Evolutionary conservation across 2,329 filamentous ascomycete genomes (phyloP).

Genomic region (Phialocephala sp.): DNA sequence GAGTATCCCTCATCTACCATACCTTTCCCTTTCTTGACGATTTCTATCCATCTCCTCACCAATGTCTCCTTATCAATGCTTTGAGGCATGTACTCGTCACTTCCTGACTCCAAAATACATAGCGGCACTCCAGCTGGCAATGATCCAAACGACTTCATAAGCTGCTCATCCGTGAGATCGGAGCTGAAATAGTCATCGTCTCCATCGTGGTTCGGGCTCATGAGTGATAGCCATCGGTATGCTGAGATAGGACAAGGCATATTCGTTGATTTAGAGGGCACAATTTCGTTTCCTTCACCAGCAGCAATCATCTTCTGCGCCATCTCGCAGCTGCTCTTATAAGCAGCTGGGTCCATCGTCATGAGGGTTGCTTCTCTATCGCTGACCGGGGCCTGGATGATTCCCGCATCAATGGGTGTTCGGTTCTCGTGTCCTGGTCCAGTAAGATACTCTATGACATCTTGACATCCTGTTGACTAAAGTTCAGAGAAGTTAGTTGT

Average conservation of each 20-base stretch:
- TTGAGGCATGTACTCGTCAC: conserved; percentile 56
- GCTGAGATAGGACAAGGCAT: conserved; percentile 57
- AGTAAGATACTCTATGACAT: conserved; percentile 67
- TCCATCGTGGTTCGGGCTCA: conserved; percentile 58
- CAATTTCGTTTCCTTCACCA: conserved; percentile 51
- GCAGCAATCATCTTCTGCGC: conserved; percentile 50
- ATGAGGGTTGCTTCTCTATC: conserved; percentile 62
- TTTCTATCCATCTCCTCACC: conserved; percentile 54
- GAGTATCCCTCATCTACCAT: conserved; percentile 54
- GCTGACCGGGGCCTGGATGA: conserved; percentile 70
- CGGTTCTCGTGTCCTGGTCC: conserved; percentile 43
- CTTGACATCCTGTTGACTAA: conserved; percentile 68
- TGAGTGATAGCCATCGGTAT: conserved; percentile 62
- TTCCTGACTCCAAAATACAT: conserved; percentile 55
- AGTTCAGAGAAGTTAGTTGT: neutral
- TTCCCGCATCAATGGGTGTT: conserved; percentile 60
- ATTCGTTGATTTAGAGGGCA: conserved; percentile 44
- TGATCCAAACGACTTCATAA: conserved; percentile 62
- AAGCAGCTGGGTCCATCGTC: conserved; percentile 46
- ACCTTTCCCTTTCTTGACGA: conserved; percentile 51
- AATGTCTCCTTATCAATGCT: conserved; percentile 54
- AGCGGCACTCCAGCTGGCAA: conserved; percentile 50
- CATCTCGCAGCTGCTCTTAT: conserved; percentile 43
- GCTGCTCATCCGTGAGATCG: conserved; percentile 59
- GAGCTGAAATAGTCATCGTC: conserved; percentile 73